Base-by-base conservation (phyloP, 1,139 yeast genomes). In the Tardiomyces digboiensis region DNA sequence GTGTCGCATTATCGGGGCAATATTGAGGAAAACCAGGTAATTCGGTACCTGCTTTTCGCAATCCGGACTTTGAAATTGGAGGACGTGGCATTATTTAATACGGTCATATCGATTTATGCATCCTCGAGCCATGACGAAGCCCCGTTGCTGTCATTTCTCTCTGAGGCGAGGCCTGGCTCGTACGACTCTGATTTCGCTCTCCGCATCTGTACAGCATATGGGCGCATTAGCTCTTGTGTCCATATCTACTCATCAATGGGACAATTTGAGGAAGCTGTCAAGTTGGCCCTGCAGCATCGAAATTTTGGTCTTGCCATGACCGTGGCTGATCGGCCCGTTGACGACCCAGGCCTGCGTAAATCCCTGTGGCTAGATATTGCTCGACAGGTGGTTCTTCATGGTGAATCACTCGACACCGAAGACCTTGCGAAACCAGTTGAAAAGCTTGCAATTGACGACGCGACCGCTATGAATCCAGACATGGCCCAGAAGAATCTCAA, bases 181-280 rank as follows among this genome's bases (percentile, higher is more conserved):
- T 83, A 74, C 56, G 94, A 88, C 57, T 65, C 79, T 2, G 88
- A 86, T 52, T 85, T 84, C 52, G 76, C 89, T 1, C 63, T 91
- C 39, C 68, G 97, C 45, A 63, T 88, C 37, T 85, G 95, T 55
- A 71, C 83, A 43, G 74, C 74, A 42, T 73, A 76, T 55, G 62
- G 73, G 14, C 78, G 76, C 47, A 69, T 72, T 41, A 76, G 76
- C 49, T 75, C 89, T 1, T 87, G 94, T 0, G 79, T 87, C 5
- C 74, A 76, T 47, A 74, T 91, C 29, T 78, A 84, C 53, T 76
- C 89, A 1, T 70, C 77, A 46, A 66, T 86, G 67, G 77, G 73
- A 4, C 69, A 83, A 42, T 85, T 73, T 57, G 95, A 86, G 48
- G 91, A 85, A 47, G 97, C 97, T 0, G 78, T 89, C 37, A 71